Conservation (phyloP, 2,329 filamentous ascomycete species). For the Stachybotrys echinatus region DNA sequence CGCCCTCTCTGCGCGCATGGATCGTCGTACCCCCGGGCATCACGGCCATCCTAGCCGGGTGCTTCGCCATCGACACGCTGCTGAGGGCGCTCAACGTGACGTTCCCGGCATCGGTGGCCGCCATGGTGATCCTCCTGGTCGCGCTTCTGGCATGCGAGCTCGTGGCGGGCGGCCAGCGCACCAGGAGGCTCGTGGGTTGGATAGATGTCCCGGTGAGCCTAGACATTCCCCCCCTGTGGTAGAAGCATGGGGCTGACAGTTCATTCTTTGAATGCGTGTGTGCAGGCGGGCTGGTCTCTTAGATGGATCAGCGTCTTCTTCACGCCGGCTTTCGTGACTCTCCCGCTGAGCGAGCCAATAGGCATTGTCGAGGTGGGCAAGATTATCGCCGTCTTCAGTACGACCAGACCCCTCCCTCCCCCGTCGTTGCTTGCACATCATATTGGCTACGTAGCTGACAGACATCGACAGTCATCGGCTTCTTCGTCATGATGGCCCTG, state of each 20-base stretch:
- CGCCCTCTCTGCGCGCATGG: constrained; percentile 28
- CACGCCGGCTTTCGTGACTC: constrained; percentile 52
- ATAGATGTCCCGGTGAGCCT: constrained; percentile 51
- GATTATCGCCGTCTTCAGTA: constrained; percentile 55
- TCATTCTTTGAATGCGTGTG: no score
- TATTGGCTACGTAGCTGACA: not conserved
- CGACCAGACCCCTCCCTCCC: no score
- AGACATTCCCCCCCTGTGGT: not conserved
- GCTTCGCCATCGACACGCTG: constrained; percentile 38
- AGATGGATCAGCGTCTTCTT: constrained; percentile 56
- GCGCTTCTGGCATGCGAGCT: constrained; percentile 40
- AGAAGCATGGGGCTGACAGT: not conserved
- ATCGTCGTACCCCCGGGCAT: constrained; percentile 44
- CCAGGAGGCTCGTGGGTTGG: constrained; percentile 38
- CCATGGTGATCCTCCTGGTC: constrained; percentile 49
- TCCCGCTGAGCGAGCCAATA: constrained; percentile 51
- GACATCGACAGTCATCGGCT: constrained; percentile 42
- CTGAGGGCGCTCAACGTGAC: constrained; percentile 41
- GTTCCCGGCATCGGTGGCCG: constrained; percentile 56
- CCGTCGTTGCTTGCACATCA: no score
- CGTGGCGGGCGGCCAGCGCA: constrained; percentile 41
- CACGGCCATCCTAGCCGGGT: constrained; percentile 31
- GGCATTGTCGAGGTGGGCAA: constrained; percentile 50
- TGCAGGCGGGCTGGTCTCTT: constrained; percentile 53
- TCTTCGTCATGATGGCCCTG: constrained; percentile 43